Base-by-base conservation (phyloP, 2,329 filamentous ascomycete genomes). In the Beauveria asiatica region DNA sequence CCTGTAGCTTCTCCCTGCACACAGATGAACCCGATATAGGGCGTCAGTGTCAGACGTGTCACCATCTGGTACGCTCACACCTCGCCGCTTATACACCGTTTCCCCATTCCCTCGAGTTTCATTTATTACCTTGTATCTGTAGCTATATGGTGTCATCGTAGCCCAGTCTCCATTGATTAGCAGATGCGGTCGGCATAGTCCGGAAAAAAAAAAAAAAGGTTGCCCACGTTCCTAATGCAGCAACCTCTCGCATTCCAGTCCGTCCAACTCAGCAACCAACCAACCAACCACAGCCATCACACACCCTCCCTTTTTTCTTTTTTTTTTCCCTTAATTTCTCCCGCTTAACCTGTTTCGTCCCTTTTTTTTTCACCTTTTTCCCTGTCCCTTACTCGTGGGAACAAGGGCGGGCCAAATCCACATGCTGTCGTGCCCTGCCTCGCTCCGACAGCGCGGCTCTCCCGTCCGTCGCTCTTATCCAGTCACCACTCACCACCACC, bases 401-500 rank as follows among this genome's bases (percentile, higher is more conserved):
- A 25, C 11, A 48, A 10, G 7, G 13, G 11, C 8, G 11, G n/a
- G 33, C 17, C 25, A n/a, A 11, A 27, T 46, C 42, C 53, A 45
- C 21, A 13, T 17, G n/a, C 17, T 27, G 27, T 13, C 51, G 11
- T 13, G 8, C 51, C 13, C 3, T 10, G 16, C 11, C 8, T 17
- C 30, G 25, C 57, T n/a, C 56, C 57, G 49, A 54, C 57, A 46
- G 42, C 50, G 49, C 30, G 57, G 57, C 27, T 48, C 57, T 53
- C 57, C 57, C 57, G 57, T 27, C 33, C 33, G 21, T 54, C 39
- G 21, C 41, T 45, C 30, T 33, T 11, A 3, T 39, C 6, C 8
- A 19, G 10, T n/a, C 25, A 42, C 37, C 21, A 39, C 19, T n/a
- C 46, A 50, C 16, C 8, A 33, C 30, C 16, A n/a, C 49, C 11